Evolutionary conservation across 441 rosid genomes (phyloP), one percentile per base, ranked within the genome.

Genomic region (Populus hybrid): DNA sequence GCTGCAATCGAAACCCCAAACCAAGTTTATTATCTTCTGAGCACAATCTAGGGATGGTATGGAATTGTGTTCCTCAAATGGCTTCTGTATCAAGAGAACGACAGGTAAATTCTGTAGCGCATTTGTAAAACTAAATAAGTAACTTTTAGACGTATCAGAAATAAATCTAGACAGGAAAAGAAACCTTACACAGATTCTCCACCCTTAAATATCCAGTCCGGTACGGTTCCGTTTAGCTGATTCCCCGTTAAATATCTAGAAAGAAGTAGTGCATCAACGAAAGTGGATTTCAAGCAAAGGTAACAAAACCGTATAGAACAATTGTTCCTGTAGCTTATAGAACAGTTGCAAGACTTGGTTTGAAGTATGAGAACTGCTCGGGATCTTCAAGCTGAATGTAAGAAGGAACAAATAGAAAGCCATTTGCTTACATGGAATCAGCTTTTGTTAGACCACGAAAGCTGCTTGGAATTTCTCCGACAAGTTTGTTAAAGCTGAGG

Each of bases 401-500:
- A 64, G 40, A 38, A 38, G 6, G 65, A 16, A 36, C 20, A 38
- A 8, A 74, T 24, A 26, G 10, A 38, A 61, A 34, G 6, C 61
- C 54, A 76, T 69, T 28, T 42, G n/a, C 91, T 82, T 84, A 90
- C 91, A 86, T 67, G 76, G 16, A 1, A 59, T 82, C 73, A 16
- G 78, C 80, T 5, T 59, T 2, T 23, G 0, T 38, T 38, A 38
- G 12, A 38, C 42, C 42, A 2, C 0, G 18, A 77, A 68, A 85
- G 74, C 14, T 32, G 40, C 0, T 30, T 2, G 97, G 93, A 77
- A 92, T 81, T 72, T n/a, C 81, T 72, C 93, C 97, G 64, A 78
- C 86, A 38, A 92, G 78, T 76, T 88, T 86, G 82, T 92, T 92
- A 79, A 90, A 92, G 84, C 96, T 87, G 77, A 92, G 83, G 76